Percentiles rank a stretch among this genome's conserved stretches.
Conservation (phyloP, 306 rosid species). For the Elaeagnus macrophylla region DNA sequence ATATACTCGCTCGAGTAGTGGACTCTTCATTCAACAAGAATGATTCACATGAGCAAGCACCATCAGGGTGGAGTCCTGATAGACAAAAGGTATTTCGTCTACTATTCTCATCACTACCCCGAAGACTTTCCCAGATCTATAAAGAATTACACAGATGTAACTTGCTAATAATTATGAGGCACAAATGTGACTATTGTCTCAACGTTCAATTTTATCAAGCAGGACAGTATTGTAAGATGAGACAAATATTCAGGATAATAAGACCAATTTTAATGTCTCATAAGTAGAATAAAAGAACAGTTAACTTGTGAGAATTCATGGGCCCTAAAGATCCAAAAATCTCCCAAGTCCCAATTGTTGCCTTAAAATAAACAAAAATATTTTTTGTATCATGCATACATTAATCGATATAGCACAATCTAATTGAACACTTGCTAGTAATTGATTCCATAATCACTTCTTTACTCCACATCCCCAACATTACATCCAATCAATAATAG, state of each 20-base stretch:
- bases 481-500: too few species aligned
- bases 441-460: too few species aligned
- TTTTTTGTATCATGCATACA: too few species aligned
- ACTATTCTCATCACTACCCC: conserved; percentile 62
- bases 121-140: conserved; percentile 93
- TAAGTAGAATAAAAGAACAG: too few species aligned
- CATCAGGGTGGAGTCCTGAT: conserved; percentile 77
- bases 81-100: conserved; percentile 63
- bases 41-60: conserved; percentile 76
- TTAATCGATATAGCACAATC: too few species aligned
- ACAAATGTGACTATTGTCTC: not conserved
- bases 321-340: not conserved
- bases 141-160: conserved; percentile 23
- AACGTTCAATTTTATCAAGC: not conserved
- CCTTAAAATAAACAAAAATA: too few species aligned
- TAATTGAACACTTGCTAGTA: too few species aligned
- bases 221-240: not conserved
- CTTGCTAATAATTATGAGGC: not conserved
- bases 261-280: too few species aligned
- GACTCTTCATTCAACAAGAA: conserved; percentile 57
- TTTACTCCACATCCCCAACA: too few species aligned
- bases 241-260: not conserved
- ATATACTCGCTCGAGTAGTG: conserved; percentile 84
- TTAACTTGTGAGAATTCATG: too few species aligned
- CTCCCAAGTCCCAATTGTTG: too few species aligned